These are phyloP conservation scores for Microbotryum lychnidis-dioicae DNA, from an alignment of 1,284 basidiomycete species.

Conservation along the genomic window DNA sequence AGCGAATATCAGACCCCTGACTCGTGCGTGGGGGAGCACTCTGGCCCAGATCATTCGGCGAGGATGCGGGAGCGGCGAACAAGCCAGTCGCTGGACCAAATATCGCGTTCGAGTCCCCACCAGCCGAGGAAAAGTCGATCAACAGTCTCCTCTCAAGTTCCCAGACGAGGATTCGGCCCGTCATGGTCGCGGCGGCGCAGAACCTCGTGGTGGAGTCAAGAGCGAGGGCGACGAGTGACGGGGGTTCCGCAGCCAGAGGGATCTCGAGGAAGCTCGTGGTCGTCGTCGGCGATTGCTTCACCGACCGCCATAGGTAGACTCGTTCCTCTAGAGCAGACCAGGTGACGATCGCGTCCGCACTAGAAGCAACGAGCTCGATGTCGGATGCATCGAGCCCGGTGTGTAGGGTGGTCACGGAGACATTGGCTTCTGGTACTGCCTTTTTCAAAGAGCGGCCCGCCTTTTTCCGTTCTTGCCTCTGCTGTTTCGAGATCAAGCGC, in stretches of 20 bases:
- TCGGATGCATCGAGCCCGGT: slow-evolving; percentile 49
- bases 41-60: slow-evolving; percentile 54
- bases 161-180: slow-evolving; percentile 54
- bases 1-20: slow-evolving; percentile 49
- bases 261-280: slow-evolving; percentile 9
- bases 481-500: slow-evolving; percentile 41
- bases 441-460: neutral
- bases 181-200: slow-evolving; percentile 19
- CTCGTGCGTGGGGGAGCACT: slow-evolving; percentile 54
- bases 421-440: slow-evolving; percentile 1
- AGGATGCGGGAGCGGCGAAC: slow-evolving; percentile 31
- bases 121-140: slow-evolving; percentile 41
- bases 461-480: neutral
- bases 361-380: slow-evolving; percentile 67
- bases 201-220: slow-evolving; percentile 27
- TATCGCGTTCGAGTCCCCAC: slow-evolving; percentile 45
- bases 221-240: slow-evolving; percentile 24
- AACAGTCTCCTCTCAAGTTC: slow-evolving; percentile 40
- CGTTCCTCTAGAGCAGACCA: slow-evolving; percentile 62
- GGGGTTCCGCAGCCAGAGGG: slow-evolving; percentile 9
- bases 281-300: neutral
- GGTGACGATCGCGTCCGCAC: slow-evolving; percentile 57
- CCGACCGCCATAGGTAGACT: neutral
- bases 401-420: neutral
- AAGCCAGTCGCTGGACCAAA: slow-evolving; percentile 46